Evolutionary conservation across 2,329 filamentous ascomycete species (phyloP), one percentile per base, ranked within the genome.

Genomic region (Clonostachys rhizophaga): DNA sequence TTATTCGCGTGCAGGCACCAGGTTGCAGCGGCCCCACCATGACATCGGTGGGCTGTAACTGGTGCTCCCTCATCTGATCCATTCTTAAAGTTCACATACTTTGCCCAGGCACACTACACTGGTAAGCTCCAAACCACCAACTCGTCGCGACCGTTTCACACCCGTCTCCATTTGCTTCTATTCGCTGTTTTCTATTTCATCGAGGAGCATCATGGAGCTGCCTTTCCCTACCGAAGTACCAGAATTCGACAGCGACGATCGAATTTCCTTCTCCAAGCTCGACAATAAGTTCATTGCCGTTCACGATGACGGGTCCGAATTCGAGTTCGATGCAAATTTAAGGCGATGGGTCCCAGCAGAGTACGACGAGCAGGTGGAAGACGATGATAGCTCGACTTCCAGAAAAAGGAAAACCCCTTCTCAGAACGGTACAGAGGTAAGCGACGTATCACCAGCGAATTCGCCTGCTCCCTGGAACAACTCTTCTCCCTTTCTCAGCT

Each of bases 231-330:
- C 72, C 16, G 71, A 89, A 48, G 75, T 79, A 13, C 75, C 79
- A 48, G 78, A 87, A 43, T 95, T 95, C 62, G 84, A 86, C 57
- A 71, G 71, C 49, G 91, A 96, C 62, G 79, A 88, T 30, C 87
- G 91, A 56, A 88, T 96, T 59, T 92, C 89, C 6, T 95, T 86
- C 70, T 92, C 89, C n/a, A 87, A 81, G 62, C 75, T 89, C 51
- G 86, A 92, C 66, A 77, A 83, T 60, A 92, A 90, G 62, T 92
- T 86, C 70, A 81, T 94, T 46, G 82, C 94, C 8, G 91, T 95
- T 51, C 86, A 89, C 48, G 88, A 91, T 43, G 84, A 94, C 61
- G 90, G 89, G 45, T 79, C 83, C 51, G 91, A 96, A 65, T 95
- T 86, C 70, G 87, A 91, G 63, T 96, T 86, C 70, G 84, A 95